phyloP scores from a whole-genome alignment of 1,139 yeast genomes.

The Debaryomyces singareniensis region DNA sequence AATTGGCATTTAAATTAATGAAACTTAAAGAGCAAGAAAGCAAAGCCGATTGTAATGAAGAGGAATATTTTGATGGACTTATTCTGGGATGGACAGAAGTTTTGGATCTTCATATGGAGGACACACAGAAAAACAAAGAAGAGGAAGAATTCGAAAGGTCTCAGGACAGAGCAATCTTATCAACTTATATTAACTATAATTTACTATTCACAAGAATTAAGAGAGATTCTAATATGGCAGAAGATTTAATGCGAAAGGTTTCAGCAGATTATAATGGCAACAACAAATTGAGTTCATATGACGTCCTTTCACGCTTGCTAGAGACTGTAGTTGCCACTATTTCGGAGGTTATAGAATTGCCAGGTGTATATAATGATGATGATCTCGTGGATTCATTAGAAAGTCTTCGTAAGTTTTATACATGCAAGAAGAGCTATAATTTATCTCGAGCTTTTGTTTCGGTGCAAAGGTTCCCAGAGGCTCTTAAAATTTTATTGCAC shows the following conservation, averaged over 20 bases:
- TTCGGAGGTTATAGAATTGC: slow-evolving; percentile 62
- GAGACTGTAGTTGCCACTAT: slow-evolving; percentile 43
- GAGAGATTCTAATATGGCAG: slow-evolving; percentile 57
- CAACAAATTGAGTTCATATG: slow-evolving; percentile 25
- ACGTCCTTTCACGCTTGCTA: slow-evolving; percentile 45
- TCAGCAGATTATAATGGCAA: slow-evolving; percentile 10
- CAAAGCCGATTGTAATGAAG: slow-evolving; percentile 14
- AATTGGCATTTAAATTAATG: slow-evolving; percentile 57
- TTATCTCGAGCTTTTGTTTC: slow-evolving; percentile 47
- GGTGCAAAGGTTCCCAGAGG: slow-evolving; percentile 40
- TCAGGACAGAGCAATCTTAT: slow-evolving; percentile 69
- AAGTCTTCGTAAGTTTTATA: slow-evolving; percentile 41
- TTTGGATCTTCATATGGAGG: slow-evolving; percentile 42
- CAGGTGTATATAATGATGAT: slow-evolving; percentile 89
- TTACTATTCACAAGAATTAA: slow-evolving; percentile 59
- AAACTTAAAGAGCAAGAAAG: slow-evolving; percentile 19
- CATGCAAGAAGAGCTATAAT: slow-evolving; percentile 33
- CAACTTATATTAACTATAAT: slow-evolving; percentile 70
- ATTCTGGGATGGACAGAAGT: slow-evolving; percentile 33
- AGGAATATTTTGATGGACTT: slow-evolving; percentile 26
- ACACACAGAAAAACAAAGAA: slow-evolving; percentile 37
- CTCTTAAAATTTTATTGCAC: slow-evolving; percentile 46
- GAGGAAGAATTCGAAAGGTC: slow-evolving; percentile 47
- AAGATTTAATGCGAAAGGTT: slow-evolving; percentile 16
- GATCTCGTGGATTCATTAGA: slow-evolving; percentile 52